Base-by-base conservation (phyloP, 495 filamentous ascomycete genomes). In the Amniculicola lignicola region DNA sequence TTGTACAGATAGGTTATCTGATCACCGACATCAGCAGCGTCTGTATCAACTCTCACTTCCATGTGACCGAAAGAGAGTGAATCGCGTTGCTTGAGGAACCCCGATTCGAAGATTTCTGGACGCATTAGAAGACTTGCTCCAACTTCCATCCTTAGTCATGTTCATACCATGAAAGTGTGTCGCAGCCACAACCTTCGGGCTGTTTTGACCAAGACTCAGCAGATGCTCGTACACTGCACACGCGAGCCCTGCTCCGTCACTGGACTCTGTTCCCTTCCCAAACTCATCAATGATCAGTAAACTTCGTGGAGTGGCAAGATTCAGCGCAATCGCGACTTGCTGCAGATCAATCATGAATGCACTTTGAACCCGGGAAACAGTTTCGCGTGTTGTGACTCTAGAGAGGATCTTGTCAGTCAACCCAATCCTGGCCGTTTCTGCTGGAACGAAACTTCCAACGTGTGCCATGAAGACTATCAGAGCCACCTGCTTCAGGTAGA, bases 401-500 rank as follows among this genome's bases (percentile, higher is more conserved):
- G 92, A 95, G 46, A 98, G 73, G 6, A 98, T 95, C 62, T 89
- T 92, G 70, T 97, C 93, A 1, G 91, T 96, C 23, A 96, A 69
- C 2, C 94, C 93, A 54, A 98, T 86, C 5, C 74, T 80, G 12
- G 90, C 94, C 14, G 68, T 73, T 18, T 85, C 79, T 1, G 91
- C 90, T 2, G 93, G 92, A 5, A 98, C 86, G 63, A 87, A 96
- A 66, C 89, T 88, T 47, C 94, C 94, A 47, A 95, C 82, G 59
- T 98, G 93, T 9, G 94, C 91, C 65, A 98, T 76, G 64, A 91
- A 96, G 18, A 94, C 86, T 57, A 96, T 94, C 37, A 96, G 68
- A n/a, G 93, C 94, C 47, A 90, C 82, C 66, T 96, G 93, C 68
- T 94, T 97, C 71, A 98, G 83, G 70, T 96, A 96, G 24, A 97